A percentile compares a stretch with the other conserved stretches of the same genome.
These are phyloP conservation scores for Macaranga tanarius DNA, from an alignment of 441 rosid species.

Conservation along the genomic window DNA sequence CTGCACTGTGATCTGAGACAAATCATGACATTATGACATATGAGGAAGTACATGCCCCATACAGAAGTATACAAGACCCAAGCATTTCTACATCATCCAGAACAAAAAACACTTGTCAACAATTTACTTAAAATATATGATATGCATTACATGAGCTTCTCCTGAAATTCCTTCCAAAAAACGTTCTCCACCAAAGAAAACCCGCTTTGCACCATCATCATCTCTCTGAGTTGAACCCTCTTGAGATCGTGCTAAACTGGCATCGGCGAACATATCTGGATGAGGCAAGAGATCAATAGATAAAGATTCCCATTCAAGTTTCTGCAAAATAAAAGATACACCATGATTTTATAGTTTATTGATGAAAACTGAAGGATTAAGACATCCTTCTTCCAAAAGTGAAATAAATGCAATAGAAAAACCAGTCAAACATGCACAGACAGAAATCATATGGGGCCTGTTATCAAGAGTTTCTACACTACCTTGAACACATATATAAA, in stretches of 20 bases:
- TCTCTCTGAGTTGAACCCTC: constrained; percentile 71
- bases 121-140: constrained; percentile 22
- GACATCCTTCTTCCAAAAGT: not conserved
- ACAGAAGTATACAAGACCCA: constrained; percentile 10
- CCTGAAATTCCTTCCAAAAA: constrained; percentile 97
- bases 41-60: constrained; percentile 1
- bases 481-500: constrained; percentile 95
- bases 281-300: constrained; percentile 98
- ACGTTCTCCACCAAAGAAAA: constrained; percentile 98
- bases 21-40: constrained; percentile 28
- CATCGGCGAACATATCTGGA: constrained; percentile 98
- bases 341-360: constrained; percentile 27
- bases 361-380: not conserved
- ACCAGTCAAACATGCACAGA: not conserved
- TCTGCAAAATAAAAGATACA: constrained; percentile 51
- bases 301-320: constrained; percentile 96
- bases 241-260: constrained; percentile 68
- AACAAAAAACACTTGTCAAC: constrained; percentile 28
- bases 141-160: constrained; percentile 78
- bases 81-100: constrained; percentile 9
- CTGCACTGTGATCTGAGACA: constrained; percentile 84
- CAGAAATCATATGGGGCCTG: not conserved
- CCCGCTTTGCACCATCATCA: constrained; percentile 98
- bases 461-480: constrained; percentile 21
- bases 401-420: constrained; percentile 2